Evolutionary conservation across 345 rosid species (phyloP), one percentile per base, ranked within the genome.

Genomic region (Lepidium sativum): DNA sequence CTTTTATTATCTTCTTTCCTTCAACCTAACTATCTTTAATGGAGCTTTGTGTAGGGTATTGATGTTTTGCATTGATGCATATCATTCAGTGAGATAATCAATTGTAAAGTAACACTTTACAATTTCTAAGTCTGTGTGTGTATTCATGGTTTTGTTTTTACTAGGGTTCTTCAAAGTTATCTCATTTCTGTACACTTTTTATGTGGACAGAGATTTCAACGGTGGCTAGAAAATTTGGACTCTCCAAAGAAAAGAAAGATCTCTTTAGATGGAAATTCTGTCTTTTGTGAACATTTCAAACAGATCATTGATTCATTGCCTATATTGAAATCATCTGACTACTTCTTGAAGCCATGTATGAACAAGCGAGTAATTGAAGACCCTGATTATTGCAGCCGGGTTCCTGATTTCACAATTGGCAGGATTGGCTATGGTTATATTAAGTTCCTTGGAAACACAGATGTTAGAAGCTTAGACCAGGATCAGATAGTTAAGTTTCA

Each of bases 401-500:
- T 90, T 63, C 83, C 85, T 15, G 81, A 84, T 78, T 88, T 94
- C 66, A 77, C 70, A 4, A 74, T 90, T 50, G 97, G 99, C 29
- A 86, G 88, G 84, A 54, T 73, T 71, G 95, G 92, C 59, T 84
- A 81, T 75, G 97, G 99, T 27, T 68, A 42, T 53, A 83, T 87
- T 23, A 90, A 68, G 71, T 94, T 90, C 73, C 54, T 78, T 23
- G 99, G 96, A 18, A 70, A 78, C 15, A 94, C 97, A 23, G 97
- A 94, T 77, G 81, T 90, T 67, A 87, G 89, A 75, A 29, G 84
- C 63, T 60, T 94, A 70, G 80, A 84, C 43, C 54, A 90, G 57
- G 92, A 83, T 78, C 75, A 60, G 52, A 82, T 86, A 71, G 92
- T 94, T 62, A 83, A 80, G 83, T 86, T 90, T 47, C 60, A 10